Conservation (phyloP, 768 basidiomycete species). For the Pisolithus marmoratus region DNA sequence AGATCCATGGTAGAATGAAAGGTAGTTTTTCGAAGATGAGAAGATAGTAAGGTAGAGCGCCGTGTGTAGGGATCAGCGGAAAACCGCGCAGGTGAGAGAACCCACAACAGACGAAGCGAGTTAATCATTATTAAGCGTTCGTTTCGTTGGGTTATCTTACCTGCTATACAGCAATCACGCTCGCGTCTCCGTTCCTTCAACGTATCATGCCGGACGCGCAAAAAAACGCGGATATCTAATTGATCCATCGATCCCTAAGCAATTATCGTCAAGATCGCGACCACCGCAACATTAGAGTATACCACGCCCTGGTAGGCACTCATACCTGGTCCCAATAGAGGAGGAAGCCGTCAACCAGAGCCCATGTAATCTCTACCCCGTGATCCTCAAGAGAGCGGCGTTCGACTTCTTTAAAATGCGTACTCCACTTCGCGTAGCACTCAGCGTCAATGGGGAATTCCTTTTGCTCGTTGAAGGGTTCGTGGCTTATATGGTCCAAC, state of each 20-base stretch:
- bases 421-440: conserved; percentile 43
- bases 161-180: conserved; percentile 86
- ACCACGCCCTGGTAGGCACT: background rate
- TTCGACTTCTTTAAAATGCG: conserved; percentile 45
- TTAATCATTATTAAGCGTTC: conserved; percentile 10
- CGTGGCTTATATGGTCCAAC: conserved; percentile 71
- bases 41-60: background rate
- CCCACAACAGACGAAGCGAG: conserved; percentile 13
- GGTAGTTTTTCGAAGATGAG: background rate
- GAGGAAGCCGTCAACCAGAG: conserved; percentile 89
- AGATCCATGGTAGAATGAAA: background rate
- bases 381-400: conserved; percentile 33
- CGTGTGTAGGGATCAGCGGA: conserved; percentile 7
- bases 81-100: background rate
- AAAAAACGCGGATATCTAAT: conserved; percentile 73
- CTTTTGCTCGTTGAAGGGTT: conserved; percentile 85
- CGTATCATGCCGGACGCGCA: conserved; percentile 77
- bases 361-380: conserved; percentile 62
- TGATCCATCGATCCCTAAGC: conserved; percentile 61
- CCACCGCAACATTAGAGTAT: background rate
- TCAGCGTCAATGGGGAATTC: conserved; percentile 51
- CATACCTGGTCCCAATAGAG: conserved; percentile 82
- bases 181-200: conserved; percentile 72
- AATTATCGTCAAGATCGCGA: background rate
- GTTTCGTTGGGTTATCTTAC: conserved; percentile 38